These are phyloP conservation scores for Raffaelea deltoideospora DNA, from an alignment of 2,329 filamentous ascomycete genomes.

Conservation along the genomic window DNA sequence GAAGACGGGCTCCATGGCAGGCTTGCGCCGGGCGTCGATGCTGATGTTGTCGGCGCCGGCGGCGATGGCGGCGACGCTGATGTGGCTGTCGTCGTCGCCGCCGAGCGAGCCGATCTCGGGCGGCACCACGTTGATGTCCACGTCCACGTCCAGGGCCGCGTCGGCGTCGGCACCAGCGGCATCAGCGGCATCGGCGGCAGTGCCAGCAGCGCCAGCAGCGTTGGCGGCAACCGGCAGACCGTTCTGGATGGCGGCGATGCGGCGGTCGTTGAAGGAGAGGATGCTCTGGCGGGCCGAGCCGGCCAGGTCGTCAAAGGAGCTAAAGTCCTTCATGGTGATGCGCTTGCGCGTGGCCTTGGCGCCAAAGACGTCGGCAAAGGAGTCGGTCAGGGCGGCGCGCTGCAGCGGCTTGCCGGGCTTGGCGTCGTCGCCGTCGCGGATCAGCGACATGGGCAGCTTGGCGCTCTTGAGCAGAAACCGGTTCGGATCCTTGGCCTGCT, in stretches of 20 bases:
- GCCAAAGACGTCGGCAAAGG: conserved; percentile 81
- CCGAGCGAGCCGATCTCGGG: conserved; percentile 7
- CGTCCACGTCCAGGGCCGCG: conserved; percentile 39
- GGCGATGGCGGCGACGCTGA: conserved; percentile 18
- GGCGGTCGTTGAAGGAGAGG: conserved; percentile 63
- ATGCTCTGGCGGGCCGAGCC: conserved; percentile 67
- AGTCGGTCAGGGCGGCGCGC: conserved; percentile 20
- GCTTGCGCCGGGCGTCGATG: conserved; percentile 30
- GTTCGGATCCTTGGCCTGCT: conserved; percentile 81
- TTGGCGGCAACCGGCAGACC: conserved; percentile 44
- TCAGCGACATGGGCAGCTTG: conserved; percentile 91
- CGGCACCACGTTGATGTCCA: conserved; percentile 20
- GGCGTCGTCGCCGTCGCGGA: conserved; percentile 66
- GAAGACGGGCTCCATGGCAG: conserved; percentile 76
- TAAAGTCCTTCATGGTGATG: conserved; percentile 52
- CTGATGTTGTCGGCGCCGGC: conserved; percentile 7
- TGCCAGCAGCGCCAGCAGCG: background rate
- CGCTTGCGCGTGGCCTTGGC: conserved; percentile 87
- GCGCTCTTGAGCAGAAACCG: conserved; percentile 92
- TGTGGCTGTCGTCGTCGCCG: conserved; percentile 12
- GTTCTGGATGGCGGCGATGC: conserved; percentile 48
- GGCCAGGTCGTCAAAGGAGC: conserved; percentile 67
- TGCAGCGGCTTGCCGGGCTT: conserved; percentile 61
- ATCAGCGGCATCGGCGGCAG: background rate
- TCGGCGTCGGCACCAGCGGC: conserved; percentile 32